A percentile compares a stretch with the other conserved stretches of the same genome.
phyloP scores from a whole-genome alignment of 352 stramenopile genomes.

The Pythium phragmiticola region DNA sequence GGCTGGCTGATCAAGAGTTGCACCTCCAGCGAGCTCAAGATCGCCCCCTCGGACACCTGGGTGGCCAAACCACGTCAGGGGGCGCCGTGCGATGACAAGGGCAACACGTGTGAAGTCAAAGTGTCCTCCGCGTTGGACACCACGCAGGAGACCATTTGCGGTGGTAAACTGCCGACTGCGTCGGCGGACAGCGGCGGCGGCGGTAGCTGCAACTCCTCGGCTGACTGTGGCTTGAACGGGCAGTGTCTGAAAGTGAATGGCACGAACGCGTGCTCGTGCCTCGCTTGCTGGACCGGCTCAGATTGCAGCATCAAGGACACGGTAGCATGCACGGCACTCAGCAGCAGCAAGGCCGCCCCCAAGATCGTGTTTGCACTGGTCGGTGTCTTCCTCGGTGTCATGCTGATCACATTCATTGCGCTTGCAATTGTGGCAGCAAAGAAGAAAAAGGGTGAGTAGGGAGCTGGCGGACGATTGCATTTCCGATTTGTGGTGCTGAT shows the following conservation, averaged over 20 bases:
- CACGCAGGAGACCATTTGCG: conserved; percentile 78
- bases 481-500: not conserved
- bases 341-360: conserved; percentile 54
- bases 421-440: conserved; percentile 67
- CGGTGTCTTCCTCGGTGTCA: conserved; percentile 64
- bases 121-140: conserved; percentile 51
- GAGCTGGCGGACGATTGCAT: not conserved
- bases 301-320: conserved; percentile 81
- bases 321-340: conserved; percentile 58
- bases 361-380: conserved; percentile 72
- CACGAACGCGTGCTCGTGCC: conserved; percentile 64
- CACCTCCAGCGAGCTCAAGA: conserved; percentile 47
- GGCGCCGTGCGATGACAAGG: conserved; percentile 62
- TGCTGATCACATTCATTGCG: conserved; percentile 71
- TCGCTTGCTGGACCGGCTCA: conserved; percentile 72
- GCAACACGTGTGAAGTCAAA: conserved; percentile 63
- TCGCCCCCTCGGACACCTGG: conserved; percentile 65
- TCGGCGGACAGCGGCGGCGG: conserved; percentile 62
- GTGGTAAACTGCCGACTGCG: conserved; percentile 32
- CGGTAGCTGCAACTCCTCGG: conserved; percentile 56
- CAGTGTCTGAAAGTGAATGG: conserved; percentile 68
- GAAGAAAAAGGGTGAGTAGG: conserved; percentile 60
- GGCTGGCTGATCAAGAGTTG: conserved; percentile 76
- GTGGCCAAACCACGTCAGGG: conserved; percentile 68
- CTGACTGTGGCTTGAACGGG: conserved; percentile 70